These are phyloP conservation scores for Bolboschoenoplectus hybrid DNA, from an alignment of 202 grass and related monocot species.

Conservation along the genomic window DNA sequence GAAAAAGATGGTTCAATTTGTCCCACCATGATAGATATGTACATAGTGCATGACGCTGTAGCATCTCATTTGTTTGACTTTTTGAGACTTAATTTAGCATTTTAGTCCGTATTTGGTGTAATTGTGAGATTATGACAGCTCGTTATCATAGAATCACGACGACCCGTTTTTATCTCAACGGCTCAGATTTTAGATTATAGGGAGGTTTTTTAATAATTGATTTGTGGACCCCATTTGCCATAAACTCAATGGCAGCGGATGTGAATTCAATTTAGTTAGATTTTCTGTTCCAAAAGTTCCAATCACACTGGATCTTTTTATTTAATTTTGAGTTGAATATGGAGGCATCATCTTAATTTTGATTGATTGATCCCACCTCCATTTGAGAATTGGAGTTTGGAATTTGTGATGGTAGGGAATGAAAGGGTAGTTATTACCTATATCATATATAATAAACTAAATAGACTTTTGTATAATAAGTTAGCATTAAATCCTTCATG, in stretches of 20 bases:
- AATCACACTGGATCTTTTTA: background rate
- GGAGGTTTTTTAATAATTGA: too few species aligned
- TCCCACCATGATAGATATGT: background rate
- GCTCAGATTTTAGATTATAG: too few species aligned
- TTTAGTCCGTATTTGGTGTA: too few species aligned
- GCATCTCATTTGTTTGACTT: slow-evolving; percentile 11
- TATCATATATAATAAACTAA: background rate
- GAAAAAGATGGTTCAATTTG: slow-evolving; percentile 15
- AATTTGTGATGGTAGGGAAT: background rate
- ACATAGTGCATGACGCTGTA: slow-evolving; percentile 23
- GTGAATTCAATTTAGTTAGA: background rate
- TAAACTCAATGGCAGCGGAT: too few species aligned
- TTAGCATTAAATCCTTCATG: background rate
- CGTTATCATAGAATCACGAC: too few species aligned
- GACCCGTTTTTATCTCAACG: too few species aligned
- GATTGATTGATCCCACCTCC: background rate
- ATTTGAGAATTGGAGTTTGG: background rate
- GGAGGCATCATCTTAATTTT: slow-evolving; percentile 13
- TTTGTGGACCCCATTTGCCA: too few species aligned
- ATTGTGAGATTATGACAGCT: too few species aligned
- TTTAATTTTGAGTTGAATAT: background rate
- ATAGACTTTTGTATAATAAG: background rate
- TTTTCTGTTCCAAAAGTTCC: slow-evolving; percentile 18
- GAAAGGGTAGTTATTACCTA: background rate
- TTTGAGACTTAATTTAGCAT: background rate